A percentile compares a stretch with the other conserved stretches of the same genome.
These are phyloP conservation scores for Corymbia calophylla DNA, from an alignment of 441 rosid species.

Conservation along the genomic window DNA sequence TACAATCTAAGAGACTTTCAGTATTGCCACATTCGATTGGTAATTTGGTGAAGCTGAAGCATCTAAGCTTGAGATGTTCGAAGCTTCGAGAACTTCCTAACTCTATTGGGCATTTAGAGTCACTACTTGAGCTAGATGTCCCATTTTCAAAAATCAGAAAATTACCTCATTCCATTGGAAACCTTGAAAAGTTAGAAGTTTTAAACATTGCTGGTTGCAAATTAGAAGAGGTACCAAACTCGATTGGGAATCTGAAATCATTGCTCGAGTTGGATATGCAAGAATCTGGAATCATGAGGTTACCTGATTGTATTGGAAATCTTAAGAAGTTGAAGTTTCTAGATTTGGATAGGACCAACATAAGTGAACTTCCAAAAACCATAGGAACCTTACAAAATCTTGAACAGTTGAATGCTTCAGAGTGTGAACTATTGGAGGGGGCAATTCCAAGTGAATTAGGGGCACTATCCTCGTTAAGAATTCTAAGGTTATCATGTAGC, in stretches of 20 bases:
- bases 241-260: neutral
- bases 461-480: neutral
- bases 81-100: neutral
- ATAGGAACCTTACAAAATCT: neutral
- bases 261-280: neutral
- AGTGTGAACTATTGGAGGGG: rapidly evolving
- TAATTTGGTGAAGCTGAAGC: neutral
- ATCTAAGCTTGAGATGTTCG: rapidly evolving
- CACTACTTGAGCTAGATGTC: neutral
- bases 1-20: neutral
- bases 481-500: rapidly evolving
- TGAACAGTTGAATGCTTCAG: rapidly evolving
- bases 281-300: rapidly evolving
- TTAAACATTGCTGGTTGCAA: rapidly evolving
- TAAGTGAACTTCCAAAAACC: neutral
- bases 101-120: neutral
- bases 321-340: neutral
- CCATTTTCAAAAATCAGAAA: neutral
- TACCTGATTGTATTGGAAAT: neutral
- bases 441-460: neutral
- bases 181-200: neutral
- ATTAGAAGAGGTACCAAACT: neutral
- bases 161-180: neutral
- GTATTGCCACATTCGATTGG: neutral
- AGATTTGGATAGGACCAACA: rapidly evolving